Base-by-base conservation (phyloP, 2,329 filamentous ascomycete species). In the Penicillium sp. region DNA sequence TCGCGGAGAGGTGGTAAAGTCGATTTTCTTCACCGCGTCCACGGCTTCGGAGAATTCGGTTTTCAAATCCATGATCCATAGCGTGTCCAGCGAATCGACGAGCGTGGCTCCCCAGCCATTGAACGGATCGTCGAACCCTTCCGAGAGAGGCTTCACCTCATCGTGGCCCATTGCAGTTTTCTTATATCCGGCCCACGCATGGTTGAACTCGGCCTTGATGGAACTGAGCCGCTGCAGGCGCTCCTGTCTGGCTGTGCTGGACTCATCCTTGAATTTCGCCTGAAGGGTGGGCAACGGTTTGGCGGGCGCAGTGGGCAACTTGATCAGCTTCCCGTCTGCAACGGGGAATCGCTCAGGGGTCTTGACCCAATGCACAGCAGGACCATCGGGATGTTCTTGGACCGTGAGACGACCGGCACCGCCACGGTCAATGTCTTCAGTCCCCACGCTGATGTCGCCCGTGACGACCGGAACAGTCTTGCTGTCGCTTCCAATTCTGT, bases 91-190 rank as follows among this genome's bases (percentile, higher is more conserved):
- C 1, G 81, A 75, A 71, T 95, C 90, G 4, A 95, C 86, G 51
- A 95, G 66, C 0, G 90, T 94, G 12, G 90, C 90, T 13, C 87
- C 87, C 90, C 90, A 95, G 43, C 86, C 88, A 63, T 89, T 91
- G 67, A 97, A 97, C 0, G 89, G 88, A 63, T 96, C 86, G 13
- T 81, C 80, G 54, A 75, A 81, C 11, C 71, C 73, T 44, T 83
- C 83, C 28, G 81, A 79, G 8, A 91, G 74, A 2, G 93, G 93
- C 39, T 73, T 78, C 12, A 97, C 71, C 71, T 97, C 93, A 63
- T 97, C 93, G 58, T 94, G 87, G 52, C 84, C 80, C 82, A 88
- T 93, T 9, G 90, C 91, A 59, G 83, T 77, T 51, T 82, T 76
- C 62, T 80, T 86, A 71, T 97, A 97, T 33, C 87, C 88, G 4